Conservation (phyloP, 768 basidiomycete genomes). For the Tephrocybe sp. region DNA sequence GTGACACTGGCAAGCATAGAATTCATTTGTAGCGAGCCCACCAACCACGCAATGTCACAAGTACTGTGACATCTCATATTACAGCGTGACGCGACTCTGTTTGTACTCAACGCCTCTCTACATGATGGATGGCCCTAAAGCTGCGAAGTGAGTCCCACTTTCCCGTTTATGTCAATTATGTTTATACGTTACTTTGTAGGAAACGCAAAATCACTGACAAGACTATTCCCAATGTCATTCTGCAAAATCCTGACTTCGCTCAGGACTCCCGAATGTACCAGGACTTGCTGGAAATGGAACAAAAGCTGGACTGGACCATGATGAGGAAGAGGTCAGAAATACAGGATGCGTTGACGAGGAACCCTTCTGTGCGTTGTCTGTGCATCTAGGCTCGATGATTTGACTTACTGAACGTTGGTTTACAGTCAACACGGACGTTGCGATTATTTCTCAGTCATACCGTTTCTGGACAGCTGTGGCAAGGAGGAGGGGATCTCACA, state of each 20-base stretch:
- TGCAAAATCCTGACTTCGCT: constrained; percentile 73
- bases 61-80: background rate
- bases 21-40: no score
- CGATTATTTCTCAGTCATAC: constrained; percentile 89
- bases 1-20: no score
- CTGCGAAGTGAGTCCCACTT: constrained; percentile 30
- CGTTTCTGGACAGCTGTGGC: constrained; percentile 85
- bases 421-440: constrained; percentile 79
- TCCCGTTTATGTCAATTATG: background rate
- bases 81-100: constrained; percentile 5
- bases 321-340: constrained; percentile 88
- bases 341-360: constrained; percentile 80
- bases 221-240: constrained; percentile 72
- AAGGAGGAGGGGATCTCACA: constrained; percentile 51
- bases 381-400: background rate
- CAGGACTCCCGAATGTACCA: constrained; percentile 87
- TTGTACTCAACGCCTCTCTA: background rate
- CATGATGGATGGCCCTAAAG: constrained; percentile 37
- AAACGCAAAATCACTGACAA: constrained; percentile 81
- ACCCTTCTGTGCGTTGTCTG: constrained; percentile 55
- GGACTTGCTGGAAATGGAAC: constrained; percentile 84
- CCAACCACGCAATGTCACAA: no score
- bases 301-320: constrained; percentile 94
- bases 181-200: constrained; percentile 34
- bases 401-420: constrained; percentile 11